Evolutionary conservation across 441 rosid genomes (phyloP).

Genomic region (Melastoma candidum): DNA sequence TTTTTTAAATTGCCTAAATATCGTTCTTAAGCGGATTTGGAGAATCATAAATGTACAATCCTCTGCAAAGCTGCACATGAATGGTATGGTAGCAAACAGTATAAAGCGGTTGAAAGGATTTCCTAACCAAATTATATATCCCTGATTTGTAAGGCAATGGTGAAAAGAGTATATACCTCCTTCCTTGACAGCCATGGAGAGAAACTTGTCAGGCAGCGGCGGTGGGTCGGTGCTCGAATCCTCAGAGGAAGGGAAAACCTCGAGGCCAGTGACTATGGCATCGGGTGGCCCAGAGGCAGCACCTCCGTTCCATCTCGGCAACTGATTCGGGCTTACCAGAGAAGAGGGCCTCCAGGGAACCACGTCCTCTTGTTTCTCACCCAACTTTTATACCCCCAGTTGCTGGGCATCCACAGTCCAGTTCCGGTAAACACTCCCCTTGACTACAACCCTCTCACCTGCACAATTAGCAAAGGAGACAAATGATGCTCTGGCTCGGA

Average conservation of each 20-base stretch:
- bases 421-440: constrained; percentile 81
- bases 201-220: constrained; percentile 37
- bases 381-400: constrained; percentile 74
- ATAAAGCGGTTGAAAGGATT: too few relatives aligned
- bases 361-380: constrained; percentile 74
- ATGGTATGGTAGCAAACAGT: too few relatives aligned
- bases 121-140: too few relatives aligned
- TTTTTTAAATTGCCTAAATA: too few relatives aligned
- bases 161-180: too few relatives aligned
- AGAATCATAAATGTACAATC: too few relatives aligned
- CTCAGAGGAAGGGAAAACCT: constrained; percentile 59
- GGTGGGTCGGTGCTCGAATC: constrained; percentile 56
- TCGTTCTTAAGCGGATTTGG: too few relatives aligned
- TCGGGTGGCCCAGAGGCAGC: constrained; percentile 69
- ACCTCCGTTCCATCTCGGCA: constrained; percentile 75
- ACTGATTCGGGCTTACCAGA: constrained; percentile 55
- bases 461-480: constrained; percentile 10
- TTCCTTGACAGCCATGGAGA: too few relatives aligned
- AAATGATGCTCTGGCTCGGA: too few relatives aligned
- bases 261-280: constrained; percentile 65
- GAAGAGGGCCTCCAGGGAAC: constrained; percentile 81
- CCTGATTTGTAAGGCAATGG: too few relatives aligned
- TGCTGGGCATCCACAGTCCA: constrained; percentile 79
- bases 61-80: too few relatives aligned
- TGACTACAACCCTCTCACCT: constrained; percentile 62